Evolutionary conservation across 768 basidiomycete species (phyloP).

Genomic region (Calocybe cyanea): DNA sequence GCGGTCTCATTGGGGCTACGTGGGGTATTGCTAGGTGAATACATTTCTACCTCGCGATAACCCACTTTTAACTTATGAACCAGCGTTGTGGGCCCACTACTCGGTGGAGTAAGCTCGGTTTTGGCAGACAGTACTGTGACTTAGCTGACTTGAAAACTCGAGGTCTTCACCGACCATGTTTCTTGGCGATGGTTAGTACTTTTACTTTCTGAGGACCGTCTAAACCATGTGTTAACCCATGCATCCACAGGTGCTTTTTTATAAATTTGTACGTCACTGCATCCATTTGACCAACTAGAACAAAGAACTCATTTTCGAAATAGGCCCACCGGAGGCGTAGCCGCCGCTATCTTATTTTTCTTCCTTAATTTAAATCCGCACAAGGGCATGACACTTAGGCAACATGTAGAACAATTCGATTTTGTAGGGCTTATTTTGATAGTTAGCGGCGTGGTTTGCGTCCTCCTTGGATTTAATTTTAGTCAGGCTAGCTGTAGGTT

Average conservation of each 20-base stretch:
- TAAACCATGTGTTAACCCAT: neutral
- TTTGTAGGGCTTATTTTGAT: conserved; percentile 64
- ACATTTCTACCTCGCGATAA: neutral
- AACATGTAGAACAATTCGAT: conserved; percentile 68
- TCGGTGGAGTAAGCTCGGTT: conserved; percentile 69
- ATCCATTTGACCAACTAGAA: neutral
- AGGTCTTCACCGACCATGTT: conserved; percentile 71
- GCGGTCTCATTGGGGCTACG: conserved; percentile 71
- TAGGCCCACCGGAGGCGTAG: conserved; percentile 73
- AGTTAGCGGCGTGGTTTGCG: conserved; percentile 58
- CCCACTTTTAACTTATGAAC: conserved; percentile 2
- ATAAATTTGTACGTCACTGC: conserved; percentile 60
- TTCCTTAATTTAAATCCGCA: conserved; percentile 82
- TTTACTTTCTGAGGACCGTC: neutral
- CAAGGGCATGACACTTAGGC: conserved; percentile 47
- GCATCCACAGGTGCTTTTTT: conserved; percentile 58
- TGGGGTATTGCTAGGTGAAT: conserved; percentile 63
- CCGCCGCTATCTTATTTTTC: conserved; percentile 57
- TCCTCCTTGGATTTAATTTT: conserved; percentile 72
- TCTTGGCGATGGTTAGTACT: conserved; percentile 69
- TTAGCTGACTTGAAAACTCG: conserved; percentile 1
- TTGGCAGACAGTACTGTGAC: neutral
- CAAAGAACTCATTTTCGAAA: neutral
- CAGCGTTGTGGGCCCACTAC: conserved; percentile 70
- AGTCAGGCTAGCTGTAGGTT: conserved; percentile 63